phyloP scores from a whole-genome alignment of 2,329 filamentous ascomycete genomes.

The Blastomyces silverae region DNA sequence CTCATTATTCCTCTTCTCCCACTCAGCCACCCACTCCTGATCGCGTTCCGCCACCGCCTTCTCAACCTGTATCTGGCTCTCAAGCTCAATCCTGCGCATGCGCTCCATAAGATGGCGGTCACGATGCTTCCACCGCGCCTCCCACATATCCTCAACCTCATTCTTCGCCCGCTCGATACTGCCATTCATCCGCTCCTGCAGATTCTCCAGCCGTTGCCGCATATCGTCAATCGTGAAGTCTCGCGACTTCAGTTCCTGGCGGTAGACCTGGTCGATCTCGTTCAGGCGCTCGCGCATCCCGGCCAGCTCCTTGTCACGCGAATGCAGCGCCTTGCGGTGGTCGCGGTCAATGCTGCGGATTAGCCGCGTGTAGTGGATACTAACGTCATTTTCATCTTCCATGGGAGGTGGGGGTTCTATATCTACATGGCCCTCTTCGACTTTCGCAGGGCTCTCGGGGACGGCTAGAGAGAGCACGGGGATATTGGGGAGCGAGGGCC shows the following conservation, averaged over 20 bases:
- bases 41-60: conserved; percentile 22
- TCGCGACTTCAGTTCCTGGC: conserved; percentile 28
- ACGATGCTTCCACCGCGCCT: conserved; percentile 32
- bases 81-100: conserved; percentile 23
- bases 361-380: conserved; percentile 28
- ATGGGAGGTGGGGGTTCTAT: conserved; percentile 25
- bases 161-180: conserved; percentile 29
- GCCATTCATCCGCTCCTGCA: conserved; percentile 24
- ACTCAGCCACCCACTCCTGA: conserved; percentile 22
- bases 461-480: conserved; percentile 14
- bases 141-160: conserved; percentile 33
- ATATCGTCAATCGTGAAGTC: conserved; percentile 30
- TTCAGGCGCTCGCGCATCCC: conserved; percentile 27
- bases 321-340: conserved; percentile 27
- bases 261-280: conserved; percentile 30
- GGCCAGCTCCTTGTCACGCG: conserved; percentile 28
- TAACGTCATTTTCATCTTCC: conserved; percentile 29
- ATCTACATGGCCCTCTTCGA: conserved; percentile 22
- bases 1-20: conserved; percentile 19
- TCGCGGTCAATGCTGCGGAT: conserved; percentile 30
- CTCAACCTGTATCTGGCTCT: conserved; percentile 23
- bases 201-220: conserved; percentile 21
- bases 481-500: conserved; percentile 2
- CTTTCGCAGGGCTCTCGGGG: conserved; percentile 17
- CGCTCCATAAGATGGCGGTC: conserved; percentile 27